Base-by-base conservation (phyloP, 495 filamentous ascomycete genomes). In the Cercophora sp. region DNA sequence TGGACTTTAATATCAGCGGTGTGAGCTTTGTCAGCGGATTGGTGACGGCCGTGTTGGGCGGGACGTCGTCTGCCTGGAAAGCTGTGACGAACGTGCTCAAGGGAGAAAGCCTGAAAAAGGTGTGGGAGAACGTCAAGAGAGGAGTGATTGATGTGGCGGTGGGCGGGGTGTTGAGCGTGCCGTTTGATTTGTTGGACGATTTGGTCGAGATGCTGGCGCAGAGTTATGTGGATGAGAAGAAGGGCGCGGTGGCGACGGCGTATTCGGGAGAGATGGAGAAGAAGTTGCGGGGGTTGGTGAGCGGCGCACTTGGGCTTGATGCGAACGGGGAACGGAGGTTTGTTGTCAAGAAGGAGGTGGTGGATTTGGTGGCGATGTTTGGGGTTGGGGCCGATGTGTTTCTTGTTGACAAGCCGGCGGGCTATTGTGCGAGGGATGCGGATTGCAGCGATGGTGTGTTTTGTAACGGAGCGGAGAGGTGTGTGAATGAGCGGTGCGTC, bases 211-310 rank as follows among this genome's bases (percentile, higher is more conserved):
- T 48, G 50, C 35, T 57, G 18, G 49, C 55, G 11, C 35, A 53
- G 24, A 11, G 13, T 5, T 47, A 40, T 6, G 31, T 57, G 4
- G 55, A 57, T 18, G 55, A 57, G 23, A 57, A 57, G 49, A 47
- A 46, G 25, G 27, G 32, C 1, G 44, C 23, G n/a, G 8, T 53
- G 9, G 41, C 25, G 1, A 22, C 34, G 3, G 20, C 27, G 11
- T 57, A 57, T 27, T 48, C 42, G 20, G 55, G 55, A 2, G 55
- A 57, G 37, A 26, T 57, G 42, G 55, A 57, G 20, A 57, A 53
- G 34, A 41, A 20, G 15, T 27, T 57, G 20, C 19, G 55, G 0
- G 29, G 15, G 13, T 31, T 47, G 42, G 19, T 57, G 16, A 15
- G 34, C 5, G 25, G 37, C 9, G 49, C 49, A 20, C 32, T 57